Conservation (phyloP, 768 basidiomycete species). For the Coprinellus aureogranulatus region DNA sequence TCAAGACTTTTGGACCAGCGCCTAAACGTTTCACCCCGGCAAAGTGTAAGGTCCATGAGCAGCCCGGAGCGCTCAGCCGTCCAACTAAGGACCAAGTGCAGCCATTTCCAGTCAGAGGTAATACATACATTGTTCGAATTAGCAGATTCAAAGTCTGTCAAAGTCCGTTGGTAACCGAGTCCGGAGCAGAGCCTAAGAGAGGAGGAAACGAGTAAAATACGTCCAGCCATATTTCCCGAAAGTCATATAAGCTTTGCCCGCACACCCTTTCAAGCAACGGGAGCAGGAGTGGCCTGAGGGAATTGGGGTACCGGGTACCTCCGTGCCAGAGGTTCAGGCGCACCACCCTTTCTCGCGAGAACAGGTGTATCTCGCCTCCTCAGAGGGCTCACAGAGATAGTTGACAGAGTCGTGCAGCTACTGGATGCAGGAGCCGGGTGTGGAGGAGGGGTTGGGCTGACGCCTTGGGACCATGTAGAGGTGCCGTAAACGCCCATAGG, state of each 20-base stretch:
- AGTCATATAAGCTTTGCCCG: background rate
- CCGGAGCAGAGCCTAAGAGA: too few species aligned
- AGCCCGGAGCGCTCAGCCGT: too few species aligned
- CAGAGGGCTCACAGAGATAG: conserved; percentile 26
- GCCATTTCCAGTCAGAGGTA: too few species aligned
- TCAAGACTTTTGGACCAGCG: too few species aligned
- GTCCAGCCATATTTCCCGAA: too few species aligned
- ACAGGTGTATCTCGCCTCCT: conserved; percentile 18
- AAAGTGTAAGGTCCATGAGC: too few species aligned
- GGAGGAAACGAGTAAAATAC: too few species aligned
- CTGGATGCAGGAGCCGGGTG: conserved; percentile 64
- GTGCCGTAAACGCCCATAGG: conserved; percentile 74
- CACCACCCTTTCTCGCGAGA: conserved; percentile 11
- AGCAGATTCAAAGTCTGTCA: too few species aligned
- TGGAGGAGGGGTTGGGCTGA: conserved; percentile 52
- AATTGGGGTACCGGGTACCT: conserved; percentile 14
- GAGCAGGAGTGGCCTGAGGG: conserved; percentile 20
- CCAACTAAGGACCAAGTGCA: too few species aligned
- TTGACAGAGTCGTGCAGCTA: conserved; percentile 50
- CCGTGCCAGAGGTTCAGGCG: background rate
- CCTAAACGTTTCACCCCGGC: too few species aligned
- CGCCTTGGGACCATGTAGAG: conserved; percentile 69
- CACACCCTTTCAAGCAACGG: background rate
- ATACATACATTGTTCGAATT: too few species aligned
- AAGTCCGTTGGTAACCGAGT: too few species aligned